These are phyloP conservation scores for Penicillium thymicola DNA, from an alignment of 2,329 filamentous ascomycete species.

Conservation along the genomic window DNA sequence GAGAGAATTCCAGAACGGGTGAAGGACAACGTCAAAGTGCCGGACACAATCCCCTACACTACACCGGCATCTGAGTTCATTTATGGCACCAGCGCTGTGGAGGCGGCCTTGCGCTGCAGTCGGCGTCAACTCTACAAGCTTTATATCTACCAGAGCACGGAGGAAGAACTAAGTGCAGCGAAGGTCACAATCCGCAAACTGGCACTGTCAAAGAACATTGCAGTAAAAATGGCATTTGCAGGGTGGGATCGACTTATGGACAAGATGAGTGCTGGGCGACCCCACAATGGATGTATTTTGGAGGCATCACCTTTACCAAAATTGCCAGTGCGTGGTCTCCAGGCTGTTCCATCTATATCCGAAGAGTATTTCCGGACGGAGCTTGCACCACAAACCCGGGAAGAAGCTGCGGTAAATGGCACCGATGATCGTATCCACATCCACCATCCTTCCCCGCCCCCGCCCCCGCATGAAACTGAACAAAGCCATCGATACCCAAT, in stretches of 20 bases:
- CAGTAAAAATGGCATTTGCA: conserved; percentile 58
- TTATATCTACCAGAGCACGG: conserved; percentile 67
- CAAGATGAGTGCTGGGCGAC: conserved; percentile 75
- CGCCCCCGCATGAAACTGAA: conserved; percentile 4
- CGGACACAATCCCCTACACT: conserved; percentile 61
- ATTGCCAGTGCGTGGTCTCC: conserved; percentile 61
- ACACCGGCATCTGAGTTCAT: conserved; percentile 89
- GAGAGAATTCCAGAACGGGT: conserved; percentile 32
- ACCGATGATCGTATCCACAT: conserved; percentile 50
- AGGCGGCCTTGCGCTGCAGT: conserved; percentile 68
- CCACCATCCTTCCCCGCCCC: conserved; percentile 15
- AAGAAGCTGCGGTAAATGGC: conserved; percentile 74
- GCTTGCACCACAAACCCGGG: conserved; percentile 65
- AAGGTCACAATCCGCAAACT: conserved; percentile 37
- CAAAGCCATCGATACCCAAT: conserved; percentile 37
- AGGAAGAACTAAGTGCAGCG: conserved; percentile 48
- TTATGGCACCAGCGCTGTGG: conserved; percentile 77
- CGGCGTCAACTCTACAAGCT: conserved; percentile 77
- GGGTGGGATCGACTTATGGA: conserved; percentile 68
- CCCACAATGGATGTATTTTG: conserved; percentile 86
- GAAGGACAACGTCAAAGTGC: conserved; percentile 36
- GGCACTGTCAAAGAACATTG: conserved; percentile 46
- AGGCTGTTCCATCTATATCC: conserved; percentile 46
- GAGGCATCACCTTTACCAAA: conserved; percentile 82
- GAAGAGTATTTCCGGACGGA: conserved; percentile 56